Evolutionary conservation across 495 filamentous ascomycete genomes (phyloP), one percentile per base, ranked within the genome.

Genomic region (Extremus antarcticus): DNA sequence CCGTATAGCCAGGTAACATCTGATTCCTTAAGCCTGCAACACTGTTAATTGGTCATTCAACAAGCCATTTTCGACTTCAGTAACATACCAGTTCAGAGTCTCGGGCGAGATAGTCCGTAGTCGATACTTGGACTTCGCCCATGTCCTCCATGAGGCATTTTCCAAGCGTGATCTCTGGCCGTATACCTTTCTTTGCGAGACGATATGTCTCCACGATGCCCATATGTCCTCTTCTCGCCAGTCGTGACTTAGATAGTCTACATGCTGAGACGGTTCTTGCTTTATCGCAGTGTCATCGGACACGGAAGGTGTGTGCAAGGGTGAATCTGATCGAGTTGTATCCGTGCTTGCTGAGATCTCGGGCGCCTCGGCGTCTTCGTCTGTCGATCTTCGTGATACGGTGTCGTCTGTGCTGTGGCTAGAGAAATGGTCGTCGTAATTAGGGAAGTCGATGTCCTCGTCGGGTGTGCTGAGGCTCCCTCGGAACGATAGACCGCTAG

Each of bases 1-100:
- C 92, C 92, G 63, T 98, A 98, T 1, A 98, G 76, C 92, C 92
- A 98, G 48, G 92, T 97, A 22, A 96, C 89, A 66, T 98, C 92
- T 65, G 85, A 90, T 61, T 98, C 92, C 65, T 98, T 98, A 39
- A 97, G 71, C 91, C 90, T 96, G 65, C 55, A 70, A 48, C 17
- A 32, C 29, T 24, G 29, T 43, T 50, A 50, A 35, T 35, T 13
- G 29, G 29, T 35, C 29, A 35, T n/a, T n/a, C n/a, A n/a, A n/a
- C n/a, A n/a, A n/a, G n/a, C n/a, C n/a, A n/a, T n/a, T n/a, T n/a
- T n/a, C n/a, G n/a, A n/a, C n/a, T n/a, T 39, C 35, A 9, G 9
- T 39, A 19, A 75, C 81, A 55, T 68, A 94, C 90, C 90, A 96
- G 66, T 96, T 95, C 47, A 96, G 70, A 1, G 83, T 85, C 66